These are phyloP conservation scores for Kokia cookei DNA, from an alignment of 441 rosid species.

Conservation along the genomic window DNA sequence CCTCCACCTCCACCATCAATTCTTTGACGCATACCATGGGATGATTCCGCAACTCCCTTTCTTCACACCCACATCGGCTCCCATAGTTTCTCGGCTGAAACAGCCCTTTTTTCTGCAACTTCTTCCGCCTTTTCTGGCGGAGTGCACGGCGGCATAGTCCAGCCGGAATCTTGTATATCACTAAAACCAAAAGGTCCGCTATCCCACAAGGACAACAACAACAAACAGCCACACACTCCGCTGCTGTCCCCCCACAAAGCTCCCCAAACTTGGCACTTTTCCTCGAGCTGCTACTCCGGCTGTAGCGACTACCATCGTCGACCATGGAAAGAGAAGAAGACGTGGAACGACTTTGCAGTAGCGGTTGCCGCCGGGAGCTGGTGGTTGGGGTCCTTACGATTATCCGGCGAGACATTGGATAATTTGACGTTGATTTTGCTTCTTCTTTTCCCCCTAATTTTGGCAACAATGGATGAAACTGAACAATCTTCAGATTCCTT, in stretches of 20 bases:
- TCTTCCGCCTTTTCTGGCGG: constrained; percentile 26
- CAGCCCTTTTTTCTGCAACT: constrained; percentile 22
- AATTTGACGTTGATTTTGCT: too few relatives aligned
- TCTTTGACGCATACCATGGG: constrained; percentile 20
- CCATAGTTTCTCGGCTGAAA: constrained; percentile 22
- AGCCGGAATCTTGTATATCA: constrained; percentile 39
- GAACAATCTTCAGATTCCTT: too few relatives aligned
- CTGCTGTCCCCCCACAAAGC: constrained; percentile 41
- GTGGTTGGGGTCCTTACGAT: constrained; percentile 24
- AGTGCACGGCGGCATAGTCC: constrained; percentile 47
- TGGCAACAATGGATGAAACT: too few relatives aligned
- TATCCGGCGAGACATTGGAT: not conserved
- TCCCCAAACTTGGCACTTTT: constrained; percentile 29
- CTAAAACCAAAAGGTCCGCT: constrained; percentile 37
- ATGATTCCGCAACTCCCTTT: constrained; percentile 21
- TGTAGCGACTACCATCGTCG: not conserved
- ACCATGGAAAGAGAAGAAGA: not conserved
- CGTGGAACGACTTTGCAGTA: constrained; percentile 23
- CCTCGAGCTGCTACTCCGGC: not conserved
- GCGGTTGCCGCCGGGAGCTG: constrained; percentile 19
- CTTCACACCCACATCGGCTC: constrained; percentile 23
- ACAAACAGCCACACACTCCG: constrained; percentile 57
- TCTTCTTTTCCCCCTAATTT: too few relatives aligned
- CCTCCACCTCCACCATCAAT: constrained; percentile 11
- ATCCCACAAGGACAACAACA: constrained; percentile 55